These are phyloP conservation scores for Cercospora zeina DNA, from an alignment of 2,329 filamentous ascomycete genomes.

Conservation along the genomic window DNA sequence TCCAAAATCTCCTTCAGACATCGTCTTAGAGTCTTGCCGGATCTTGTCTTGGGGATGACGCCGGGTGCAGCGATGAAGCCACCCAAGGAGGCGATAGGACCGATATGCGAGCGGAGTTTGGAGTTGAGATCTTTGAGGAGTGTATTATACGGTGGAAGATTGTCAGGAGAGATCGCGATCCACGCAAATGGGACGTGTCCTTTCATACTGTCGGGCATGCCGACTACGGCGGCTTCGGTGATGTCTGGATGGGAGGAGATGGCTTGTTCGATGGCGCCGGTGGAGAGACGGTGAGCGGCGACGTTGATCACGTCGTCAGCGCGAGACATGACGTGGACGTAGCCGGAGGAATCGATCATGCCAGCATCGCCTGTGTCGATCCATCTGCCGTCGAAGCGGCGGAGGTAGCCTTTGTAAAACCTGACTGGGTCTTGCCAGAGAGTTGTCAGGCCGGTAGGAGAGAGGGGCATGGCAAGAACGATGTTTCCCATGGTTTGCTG, in stretches of 20 bases:
- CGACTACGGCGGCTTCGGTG: slow-evolving; percentile 82
- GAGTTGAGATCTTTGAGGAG: slow-evolving; percentile 67
- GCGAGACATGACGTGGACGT: slow-evolving; percentile 60
- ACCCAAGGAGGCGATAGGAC: slow-evolving; percentile 80
- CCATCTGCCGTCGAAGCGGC: slow-evolving; percentile 78
- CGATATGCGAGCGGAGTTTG: slow-evolving; percentile 76
- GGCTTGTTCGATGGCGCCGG: slow-evolving; percentile 86
- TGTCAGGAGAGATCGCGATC: slow-evolving; percentile 58
- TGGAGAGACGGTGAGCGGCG: slow-evolving; percentile 87
- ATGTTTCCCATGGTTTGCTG: slow-evolving; percentile 83
- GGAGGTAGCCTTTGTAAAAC: slow-evolving; percentile 82
- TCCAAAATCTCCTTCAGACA: slow-evolving; percentile 82
- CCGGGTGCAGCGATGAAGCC: slow-evolving; percentile 81
- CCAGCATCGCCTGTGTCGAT: slow-evolving; percentile 90
- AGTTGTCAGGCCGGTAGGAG: slow-evolving; percentile 81
- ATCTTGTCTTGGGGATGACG: slow-evolving; percentile 88
- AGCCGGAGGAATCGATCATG: slow-evolving; percentile 73
- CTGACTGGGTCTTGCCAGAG: slow-evolving; percentile 83
- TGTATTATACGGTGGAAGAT: slow-evolving; percentile 45
- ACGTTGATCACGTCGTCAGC: slow-evolving; percentile 92
- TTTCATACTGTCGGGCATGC: slow-evolving; percentile 81
- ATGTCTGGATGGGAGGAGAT: slow-evolving; percentile 77
- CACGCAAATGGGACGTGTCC: slow-evolving; percentile 92
- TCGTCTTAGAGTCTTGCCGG: slow-evolving; percentile 84
- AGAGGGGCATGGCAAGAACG: slow-evolving; percentile 77